A percentile compares a stretch with the other conserved stretches of the same genome.
phyloP scores from a whole-genome alignment of 345 rosid species.

The Euphorbia tirucalli region DNA sequence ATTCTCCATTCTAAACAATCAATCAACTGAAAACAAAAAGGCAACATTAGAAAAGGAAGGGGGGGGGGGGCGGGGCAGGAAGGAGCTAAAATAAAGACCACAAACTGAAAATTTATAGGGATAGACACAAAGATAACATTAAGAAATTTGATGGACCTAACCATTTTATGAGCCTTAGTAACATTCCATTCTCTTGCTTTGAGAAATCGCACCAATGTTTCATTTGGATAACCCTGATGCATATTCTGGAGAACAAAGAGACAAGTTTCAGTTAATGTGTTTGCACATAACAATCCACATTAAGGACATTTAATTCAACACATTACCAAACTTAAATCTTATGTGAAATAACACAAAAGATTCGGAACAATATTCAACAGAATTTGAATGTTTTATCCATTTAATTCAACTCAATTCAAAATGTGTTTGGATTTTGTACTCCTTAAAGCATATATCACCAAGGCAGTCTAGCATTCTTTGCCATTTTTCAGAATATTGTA shows the following conservation, averaged over 20 bases:
- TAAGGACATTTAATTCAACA: neutral
- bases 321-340: neutral
- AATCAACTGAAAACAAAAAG: slow-evolving; percentile 21
- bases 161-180: slow-evolving; percentile 34
- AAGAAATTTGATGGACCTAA: slow-evolving; percentile 12
- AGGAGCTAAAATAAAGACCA: neutral
- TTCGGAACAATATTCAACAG: neutral
- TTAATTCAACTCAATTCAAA: neutral
- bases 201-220: slow-evolving; percentile 31
- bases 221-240: slow-evolving; percentile 32
- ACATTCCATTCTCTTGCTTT: slow-evolving; percentile 36
- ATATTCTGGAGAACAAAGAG: slow-evolving; percentile 19
- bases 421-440: neutral
- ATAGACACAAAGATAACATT: neutral
- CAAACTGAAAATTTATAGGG: neutral
- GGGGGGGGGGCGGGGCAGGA: too few relatives aligned
- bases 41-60: neutral
- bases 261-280: neutral
- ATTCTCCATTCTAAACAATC: slow-evolving; percentile 35
- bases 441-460: too few relatives aligned
- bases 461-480: too few relatives aligned
- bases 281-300: neutral
- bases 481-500: too few relatives aligned
- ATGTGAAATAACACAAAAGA: neutral
- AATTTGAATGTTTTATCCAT: neutral